Percentiles rank a stretch among this genome's conserved stretches.
These are phyloP conservation scores for Calonectria pteridis DNA, from an alignment of 2,329 filamentous ascomycete species.

Conservation along the genomic window DNA sequence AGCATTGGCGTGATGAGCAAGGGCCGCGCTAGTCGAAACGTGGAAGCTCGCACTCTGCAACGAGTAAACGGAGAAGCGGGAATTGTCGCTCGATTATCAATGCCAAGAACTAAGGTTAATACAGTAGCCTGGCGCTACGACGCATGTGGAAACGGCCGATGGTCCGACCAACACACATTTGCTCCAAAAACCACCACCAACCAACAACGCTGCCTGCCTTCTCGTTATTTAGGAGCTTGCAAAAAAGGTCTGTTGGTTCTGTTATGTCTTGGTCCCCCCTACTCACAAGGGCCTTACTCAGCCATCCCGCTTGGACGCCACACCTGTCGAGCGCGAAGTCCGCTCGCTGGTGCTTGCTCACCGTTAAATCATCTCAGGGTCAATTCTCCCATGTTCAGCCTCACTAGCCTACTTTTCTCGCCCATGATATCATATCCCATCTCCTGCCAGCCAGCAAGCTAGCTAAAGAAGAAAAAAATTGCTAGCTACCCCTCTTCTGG, in stretches of 20 bases:
- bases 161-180: background rate
- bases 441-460: background rate
- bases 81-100: background rate
- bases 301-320: background rate
- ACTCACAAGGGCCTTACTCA: background rate
- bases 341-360: background rate
- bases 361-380: background rate
- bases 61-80: background rate
- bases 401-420: background rate
- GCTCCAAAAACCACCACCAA: background rate
- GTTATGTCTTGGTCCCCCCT: background rate
- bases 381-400: background rate
- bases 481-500: background rate
- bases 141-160: slow-evolving; percentile 14
- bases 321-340: background rate
- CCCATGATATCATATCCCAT: background rate
- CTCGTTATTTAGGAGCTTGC: background rate
- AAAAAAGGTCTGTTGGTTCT: background rate
- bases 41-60: background rate
- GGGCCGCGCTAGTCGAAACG: slow-evolving; percentile 12
- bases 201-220: background rate
- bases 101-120: background rate
- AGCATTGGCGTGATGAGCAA: background rate
- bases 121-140: background rate
- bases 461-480: too few species aligned